Percentiles rank a stretch among this genome's conserved stretches.
Conservation (phyloP, 805 yeast species). For the Ogataea naganishii region DNA sequence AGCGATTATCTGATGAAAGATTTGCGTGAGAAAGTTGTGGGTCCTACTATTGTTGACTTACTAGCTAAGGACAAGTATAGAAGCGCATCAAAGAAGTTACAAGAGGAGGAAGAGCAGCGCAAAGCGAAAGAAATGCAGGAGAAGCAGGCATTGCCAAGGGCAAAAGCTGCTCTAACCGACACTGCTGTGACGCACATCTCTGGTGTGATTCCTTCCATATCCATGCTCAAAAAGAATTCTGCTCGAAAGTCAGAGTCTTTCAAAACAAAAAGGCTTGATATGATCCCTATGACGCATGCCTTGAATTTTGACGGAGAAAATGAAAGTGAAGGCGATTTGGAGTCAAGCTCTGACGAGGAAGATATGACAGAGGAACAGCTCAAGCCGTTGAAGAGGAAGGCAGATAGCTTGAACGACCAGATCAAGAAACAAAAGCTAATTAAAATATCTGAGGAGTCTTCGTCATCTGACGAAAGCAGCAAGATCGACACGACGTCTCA, state of each 20-base stretch:
- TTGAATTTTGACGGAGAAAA: constrained; percentile 29
- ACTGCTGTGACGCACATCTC: constrained; percentile 14
- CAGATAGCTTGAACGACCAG: too few species aligned
- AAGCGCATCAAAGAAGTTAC: constrained; percentile 28
- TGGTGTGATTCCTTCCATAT: constrained; percentile 11
- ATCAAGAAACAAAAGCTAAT: too few species aligned
- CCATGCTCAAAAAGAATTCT: constrained; percentile 11
- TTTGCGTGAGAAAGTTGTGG: constrained; percentile 63
- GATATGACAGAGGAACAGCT: constrained; percentile 9
- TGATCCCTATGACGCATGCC: constrained; percentile 48
- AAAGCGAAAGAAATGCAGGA: constrained; percentile 15
- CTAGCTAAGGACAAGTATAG: constrained; percentile 56
- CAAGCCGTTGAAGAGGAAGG: too few species aligned
- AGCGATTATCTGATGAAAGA: constrained; percentile 58
- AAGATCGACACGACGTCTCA: constrained; percentile 10
- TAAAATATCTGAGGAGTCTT: too few species aligned
- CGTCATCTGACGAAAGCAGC: constrained; percentile 3
- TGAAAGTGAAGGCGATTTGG: background rate
- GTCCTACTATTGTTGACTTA: constrained; percentile 55
- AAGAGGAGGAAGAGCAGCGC: constrained; percentile 17
- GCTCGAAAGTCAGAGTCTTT: constrained; percentile 1
- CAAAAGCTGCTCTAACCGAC: background rate
- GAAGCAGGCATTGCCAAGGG: constrained; percentile 4
- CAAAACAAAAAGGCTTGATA: constrained; percentile 13
- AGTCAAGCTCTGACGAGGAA: constrained; percentile 12